Evolutionary conservation across 164 flowering plant species (phyloP), one percentile per base, ranked within the genome.

Genomic region (Tinospora cordifolia): DNA sequence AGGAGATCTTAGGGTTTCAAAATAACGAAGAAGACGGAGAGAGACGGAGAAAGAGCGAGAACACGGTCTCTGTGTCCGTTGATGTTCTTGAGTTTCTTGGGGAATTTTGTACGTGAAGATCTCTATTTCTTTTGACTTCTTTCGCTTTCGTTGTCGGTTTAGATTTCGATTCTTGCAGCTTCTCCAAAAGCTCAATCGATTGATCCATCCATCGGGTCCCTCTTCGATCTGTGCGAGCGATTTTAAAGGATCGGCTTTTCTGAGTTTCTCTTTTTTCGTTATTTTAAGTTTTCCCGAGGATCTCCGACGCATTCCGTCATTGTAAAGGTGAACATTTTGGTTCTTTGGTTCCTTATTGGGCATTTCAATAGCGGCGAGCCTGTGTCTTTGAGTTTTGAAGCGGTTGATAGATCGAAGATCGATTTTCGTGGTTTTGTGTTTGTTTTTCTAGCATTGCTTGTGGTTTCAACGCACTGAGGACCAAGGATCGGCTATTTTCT

Each of bases 31-130:
- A 67, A 30, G 34, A n/a, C 22, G 24, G 60, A 54, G 25, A 30
- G 21, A 63, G 65, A 34, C 8, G 27, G 65, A 63, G 38, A 63
- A 7, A 6, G 17, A 34, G 36, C 27, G 65, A 63, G 36, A 7
- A 22, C 24, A 64, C 39, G 72, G 57, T 57, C 66, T 60, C 58
- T 25, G 17, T 60, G 38, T 60, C 66, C 38, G 65, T 22, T 62
- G 54, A 4, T 47, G 54, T 47, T 4, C 19, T 38, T 59, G 22
- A 25, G 30, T 40, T 41, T 66, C 24, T 66, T 11, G 19, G 15
- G 19, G 19, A 17, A 21, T 58, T 30, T 58, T 41, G 34, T 30
- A 21, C 19, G n/a, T 57, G 13, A 21, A n/a, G 62, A 6, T 69
- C 51, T 11, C 9, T 12, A 34, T 21, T 36, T 57, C 17, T 51